Evolutionary conservation across 257 asterid species (phyloP), one percentile per base, ranked within the genome.

Genomic region (Eucommia ulmoides): DNA sequence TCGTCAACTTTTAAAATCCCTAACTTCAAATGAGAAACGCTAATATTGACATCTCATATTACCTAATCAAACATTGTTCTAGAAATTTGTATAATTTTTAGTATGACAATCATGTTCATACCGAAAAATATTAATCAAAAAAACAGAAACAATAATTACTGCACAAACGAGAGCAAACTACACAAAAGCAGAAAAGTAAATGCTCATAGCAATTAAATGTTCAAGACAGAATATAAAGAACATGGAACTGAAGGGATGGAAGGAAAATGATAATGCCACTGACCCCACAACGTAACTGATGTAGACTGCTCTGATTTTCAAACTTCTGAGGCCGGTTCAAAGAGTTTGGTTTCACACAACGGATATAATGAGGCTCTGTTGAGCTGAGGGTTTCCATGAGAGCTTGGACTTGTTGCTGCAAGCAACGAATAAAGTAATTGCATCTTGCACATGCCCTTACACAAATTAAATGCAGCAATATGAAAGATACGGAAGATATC

Each of bases 251-350:
- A n/a, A n/a, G n/a, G n/a, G n/a, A n/a, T n/a, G n/a, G 12, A 52
- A 61, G 49, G 33, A 49, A 44, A 54, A 54, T 53, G 12, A 5
- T 33, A 52, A 33, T 41, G 41, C 50, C 33, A 80, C 92, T 72
- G 56, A 91, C 99, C 99, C 99, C 99, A 72, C 99, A 91, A 65
- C 99, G 99, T 71, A 91, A 70, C 76, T 91, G 99, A 64, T 91
- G 99, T 54, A 91, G 73, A 75, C 86, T 77, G 80, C 99, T 86
- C 52, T 67, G 78, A 33, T 70, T 81, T 77, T 91, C 99, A 52
- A 91, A 91, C 67, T 78, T 86, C 69, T 86, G 75, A 48, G 96
- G 96, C 54, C 65, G 77, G 62, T 91, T 91, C 47, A 79, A 67
- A 47, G 99, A 91, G 58, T 91, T 91, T 57, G 99, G 99, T 78